Percentiles rank a stretch among this genome's conserved stretches.
These are phyloP conservation scores for Xylaria sp. DNA, from an alignment of 2,329 filamentous ascomycete genomes.

Conservation along the genomic window DNA sequence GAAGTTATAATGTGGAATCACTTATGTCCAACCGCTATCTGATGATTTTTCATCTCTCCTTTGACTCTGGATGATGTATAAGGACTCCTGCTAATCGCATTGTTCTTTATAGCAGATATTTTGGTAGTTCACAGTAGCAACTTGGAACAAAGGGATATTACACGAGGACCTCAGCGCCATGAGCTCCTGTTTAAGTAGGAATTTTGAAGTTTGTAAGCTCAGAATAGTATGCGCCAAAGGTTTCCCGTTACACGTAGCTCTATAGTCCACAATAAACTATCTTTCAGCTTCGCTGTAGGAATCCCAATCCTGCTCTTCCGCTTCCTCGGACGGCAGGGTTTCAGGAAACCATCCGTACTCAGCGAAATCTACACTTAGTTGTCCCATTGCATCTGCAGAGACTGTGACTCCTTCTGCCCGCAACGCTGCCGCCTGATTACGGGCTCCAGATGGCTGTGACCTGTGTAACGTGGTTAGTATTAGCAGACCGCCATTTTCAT, in stretches of 20 bases:
- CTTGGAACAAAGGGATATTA: background rate
- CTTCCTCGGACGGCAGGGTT: conserved; percentile 58
- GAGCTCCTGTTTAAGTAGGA: background rate
- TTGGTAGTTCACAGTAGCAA: background rate
- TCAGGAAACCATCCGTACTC: conserved; percentile 68
- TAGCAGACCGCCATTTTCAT: conserved; percentile 3
- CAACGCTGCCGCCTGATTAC: conserved; percentile 63
- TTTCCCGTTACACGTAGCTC: conserved; percentile 9
- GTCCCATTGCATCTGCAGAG: conserved; percentile 60
- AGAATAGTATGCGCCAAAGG: background rate
- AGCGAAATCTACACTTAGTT: conserved; percentile 62
- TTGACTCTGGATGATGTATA: conserved; percentile 6
- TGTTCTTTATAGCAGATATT: conserved; percentile 1
- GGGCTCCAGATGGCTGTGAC: conserved; percentile 61
- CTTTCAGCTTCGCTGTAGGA: conserved; percentile 23
- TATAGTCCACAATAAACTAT: conserved; percentile 19
- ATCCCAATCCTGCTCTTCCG: conserved; percentile 45
- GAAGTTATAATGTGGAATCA: conserved; percentile 74
- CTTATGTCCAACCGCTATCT: conserved; percentile 87
- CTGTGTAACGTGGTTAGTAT: conserved; percentile 51
- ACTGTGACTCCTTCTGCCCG: conserved; percentile 65
- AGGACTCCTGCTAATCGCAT: conserved; percentile 20
- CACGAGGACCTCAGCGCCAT: background rate
- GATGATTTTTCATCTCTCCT: conserved; percentile 53
- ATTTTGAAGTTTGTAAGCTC: background rate